Percentiles rank a stretch among this genome's conserved stretches.
Conservation (phyloP, 2,329 filamentous ascomycete species). For the Aspergillus floridensis region DNA sequence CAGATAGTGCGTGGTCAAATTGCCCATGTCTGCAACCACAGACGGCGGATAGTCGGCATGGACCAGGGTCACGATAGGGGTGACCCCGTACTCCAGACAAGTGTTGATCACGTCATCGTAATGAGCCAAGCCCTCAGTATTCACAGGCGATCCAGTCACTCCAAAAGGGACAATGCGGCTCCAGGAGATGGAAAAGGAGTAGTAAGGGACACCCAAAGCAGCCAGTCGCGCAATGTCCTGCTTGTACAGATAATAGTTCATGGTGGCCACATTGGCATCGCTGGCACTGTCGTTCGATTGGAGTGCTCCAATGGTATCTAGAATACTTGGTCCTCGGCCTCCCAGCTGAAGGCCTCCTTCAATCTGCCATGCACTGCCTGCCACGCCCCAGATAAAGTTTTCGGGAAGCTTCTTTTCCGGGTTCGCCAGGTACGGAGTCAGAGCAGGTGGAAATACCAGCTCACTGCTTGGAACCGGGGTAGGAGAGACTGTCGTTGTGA, state of each 20-base stretch:
- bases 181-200: constrained; percentile 50
- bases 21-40: constrained; percentile 23
- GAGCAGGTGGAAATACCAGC: constrained; percentile 54
- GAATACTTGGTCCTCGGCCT: constrained; percentile 39
- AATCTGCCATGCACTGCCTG: constrained; percentile 44
- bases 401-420: constrained; percentile 28
- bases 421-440: constrained; percentile 44
- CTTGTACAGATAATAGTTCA: constrained; percentile 53
- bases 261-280: constrained; percentile 50
- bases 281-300: constrained; percentile 26
- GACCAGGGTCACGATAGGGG: constrained; percentile 45
- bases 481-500: constrained; percentile 54
- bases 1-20: constrained; percentile 42
- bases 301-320: constrained; percentile 35
- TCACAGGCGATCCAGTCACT: constrained; percentile 43
- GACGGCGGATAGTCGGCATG: constrained; percentile 31
- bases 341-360: constrained; percentile 45
- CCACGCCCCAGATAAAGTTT: constrained; percentile 46
- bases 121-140: constrained; percentile 47
- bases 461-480: constrained; percentile 56
- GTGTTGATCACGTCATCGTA: constrained; percentile 51
- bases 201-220: constrained; percentile 39
- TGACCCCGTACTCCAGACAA: constrained; percentile 43
- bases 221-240: constrained; percentile 44
- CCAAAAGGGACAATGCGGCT: constrained; percentile 51